phyloP scores from a whole-genome alignment of 345 rosid species.

The Camelina hispida region DNA sequence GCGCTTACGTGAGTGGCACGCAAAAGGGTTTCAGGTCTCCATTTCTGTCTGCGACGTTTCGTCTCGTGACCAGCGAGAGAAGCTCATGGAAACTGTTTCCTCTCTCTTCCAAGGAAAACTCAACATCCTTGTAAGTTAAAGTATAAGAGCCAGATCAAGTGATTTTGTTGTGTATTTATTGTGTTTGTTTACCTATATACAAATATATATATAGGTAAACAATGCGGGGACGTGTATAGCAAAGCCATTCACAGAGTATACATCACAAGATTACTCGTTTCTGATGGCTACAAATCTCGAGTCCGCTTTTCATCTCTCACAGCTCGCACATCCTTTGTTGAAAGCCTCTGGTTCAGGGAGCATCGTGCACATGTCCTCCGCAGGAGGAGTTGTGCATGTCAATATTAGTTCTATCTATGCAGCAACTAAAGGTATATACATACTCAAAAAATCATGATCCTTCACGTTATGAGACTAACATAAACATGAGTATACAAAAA shows the following conservation, averaged over 20 bases:
- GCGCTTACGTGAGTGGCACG: constrained; percentile 15
- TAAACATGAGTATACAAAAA: background rate
- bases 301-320: constrained; percentile 75
- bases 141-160: background rate
- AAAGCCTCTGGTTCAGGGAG: constrained; percentile 67
- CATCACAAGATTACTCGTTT: constrained; percentile 58
- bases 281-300: constrained; percentile 70
- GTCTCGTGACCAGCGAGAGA: constrained; percentile 8
- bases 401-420: constrained; percentile 49
- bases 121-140: background rate
- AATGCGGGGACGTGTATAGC: constrained; percentile 74
- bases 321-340: constrained; percentile 70
- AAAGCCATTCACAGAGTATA: constrained; percentile 64
- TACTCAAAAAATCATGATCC: background rate
- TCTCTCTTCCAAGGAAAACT: constrained; percentile 19
- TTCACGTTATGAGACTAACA: background rate
- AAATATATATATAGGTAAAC: constrained; percentile 50
- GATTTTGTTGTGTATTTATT: background rate
- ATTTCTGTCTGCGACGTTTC: constrained; percentile 25
- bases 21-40: constrained; percentile 16
- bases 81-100: constrained; percentile 16
- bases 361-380: constrained; percentile 73
- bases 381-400: constrained; percentile 48
- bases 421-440: constrained; percentile 24
- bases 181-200: background rate